Evolutionary conservation across 164 flowering plant genomes (phyloP).

Genomic region (Cinnamomum micranthum): DNA sequence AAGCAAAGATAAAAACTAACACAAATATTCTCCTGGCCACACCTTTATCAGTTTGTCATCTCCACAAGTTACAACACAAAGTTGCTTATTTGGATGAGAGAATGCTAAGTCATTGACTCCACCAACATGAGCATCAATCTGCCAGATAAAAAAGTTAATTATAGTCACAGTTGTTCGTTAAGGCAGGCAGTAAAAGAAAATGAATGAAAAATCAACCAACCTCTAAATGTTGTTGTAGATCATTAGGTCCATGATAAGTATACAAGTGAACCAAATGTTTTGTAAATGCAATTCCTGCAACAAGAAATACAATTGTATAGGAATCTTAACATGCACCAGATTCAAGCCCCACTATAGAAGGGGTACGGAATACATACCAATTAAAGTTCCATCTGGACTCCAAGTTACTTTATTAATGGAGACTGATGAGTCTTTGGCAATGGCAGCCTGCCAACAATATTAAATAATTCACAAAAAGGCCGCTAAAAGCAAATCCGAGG

Average conservation of each 20-base stretch:
- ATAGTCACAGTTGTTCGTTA: not conserved
- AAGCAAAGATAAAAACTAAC: not conserved
- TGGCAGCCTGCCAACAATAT: constrained; percentile 42
- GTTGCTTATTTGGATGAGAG: constrained; percentile 80
- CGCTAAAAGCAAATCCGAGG: no score
- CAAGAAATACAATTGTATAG: not conserved
- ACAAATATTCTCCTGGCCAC: not conserved
- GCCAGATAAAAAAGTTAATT: constrained; percentile 14
- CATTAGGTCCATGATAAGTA: constrained; percentile 57
- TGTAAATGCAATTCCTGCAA: constrained; percentile 57
- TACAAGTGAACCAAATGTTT: constrained; percentile 81
- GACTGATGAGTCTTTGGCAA: constrained; percentile 53
- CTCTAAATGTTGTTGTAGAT: constrained; percentile 67
- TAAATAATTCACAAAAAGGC: no score
- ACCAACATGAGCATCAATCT: constrained; percentile 94
- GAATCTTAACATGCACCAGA: constrained; percentile 1
- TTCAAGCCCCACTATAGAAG: not conserved
- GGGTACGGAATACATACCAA: constrained; percentile 41
- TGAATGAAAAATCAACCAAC: constrained; percentile 24
- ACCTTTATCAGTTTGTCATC: constrained; percentile 90
- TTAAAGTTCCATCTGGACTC: constrained; percentile 81
- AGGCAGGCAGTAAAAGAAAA: not conserved
- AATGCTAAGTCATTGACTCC: constrained; percentile 82
- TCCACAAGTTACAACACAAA: constrained; percentile 79
- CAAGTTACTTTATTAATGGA: constrained; percentile 74